A percentile compares a stretch with the other conserved stretches of the same genome.
phyloP scores from a whole-genome alignment of 805 yeast species.

The Metschnikowia cubensis region DNA sequence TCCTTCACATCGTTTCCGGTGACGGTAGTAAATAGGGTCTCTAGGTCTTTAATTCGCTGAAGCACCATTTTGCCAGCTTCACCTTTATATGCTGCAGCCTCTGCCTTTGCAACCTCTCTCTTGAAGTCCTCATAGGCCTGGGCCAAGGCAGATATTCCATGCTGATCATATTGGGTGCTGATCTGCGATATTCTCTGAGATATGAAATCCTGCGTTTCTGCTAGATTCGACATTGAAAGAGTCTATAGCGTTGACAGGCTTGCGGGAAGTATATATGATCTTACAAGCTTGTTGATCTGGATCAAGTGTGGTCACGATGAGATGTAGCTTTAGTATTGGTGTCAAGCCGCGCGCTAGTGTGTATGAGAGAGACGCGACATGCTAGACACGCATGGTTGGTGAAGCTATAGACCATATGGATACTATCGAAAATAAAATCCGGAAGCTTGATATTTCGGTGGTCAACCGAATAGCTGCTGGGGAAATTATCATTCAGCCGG shows the following conservation, averaged over 20 bases:
- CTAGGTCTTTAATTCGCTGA: slow-evolving; percentile 42
- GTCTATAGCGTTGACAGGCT: neutral
- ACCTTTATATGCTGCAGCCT: slow-evolving; percentile 52
- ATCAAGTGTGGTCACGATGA: neutral
- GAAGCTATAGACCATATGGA: neutral
- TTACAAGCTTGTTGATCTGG: neutral
- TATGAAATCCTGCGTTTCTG: slow-evolving; percentile 6
- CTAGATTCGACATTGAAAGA: neutral
- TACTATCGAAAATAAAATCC: slow-evolving; percentile 6
- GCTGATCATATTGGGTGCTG: slow-evolving; percentile 9
- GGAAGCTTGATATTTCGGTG: slow-evolving; percentile 59
- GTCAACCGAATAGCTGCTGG: slow-evolving; percentile 96
- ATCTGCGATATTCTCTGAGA: slow-evolving; percentile 12
- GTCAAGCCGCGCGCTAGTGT: neutral
- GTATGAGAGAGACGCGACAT: neutral
- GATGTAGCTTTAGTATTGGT: neutral
- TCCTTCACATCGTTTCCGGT: slow-evolving; percentile 33
- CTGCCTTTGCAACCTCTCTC: slow-evolving; percentile 28
- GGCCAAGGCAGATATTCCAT: slow-evolving; percentile 12
- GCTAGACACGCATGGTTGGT: neutral
- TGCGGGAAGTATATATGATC: neutral
- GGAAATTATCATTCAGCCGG: slow-evolving; percentile 89
- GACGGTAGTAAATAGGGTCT: slow-evolving; percentile 43
- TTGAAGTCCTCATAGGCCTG: slow-evolving; percentile 28
- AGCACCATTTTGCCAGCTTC: slow-evolving; percentile 52